These are phyloP conservation scores for Strobilomyces confusus DNA, from an alignment of 768 basidiomycete species.

Conservation along the genomic window DNA sequence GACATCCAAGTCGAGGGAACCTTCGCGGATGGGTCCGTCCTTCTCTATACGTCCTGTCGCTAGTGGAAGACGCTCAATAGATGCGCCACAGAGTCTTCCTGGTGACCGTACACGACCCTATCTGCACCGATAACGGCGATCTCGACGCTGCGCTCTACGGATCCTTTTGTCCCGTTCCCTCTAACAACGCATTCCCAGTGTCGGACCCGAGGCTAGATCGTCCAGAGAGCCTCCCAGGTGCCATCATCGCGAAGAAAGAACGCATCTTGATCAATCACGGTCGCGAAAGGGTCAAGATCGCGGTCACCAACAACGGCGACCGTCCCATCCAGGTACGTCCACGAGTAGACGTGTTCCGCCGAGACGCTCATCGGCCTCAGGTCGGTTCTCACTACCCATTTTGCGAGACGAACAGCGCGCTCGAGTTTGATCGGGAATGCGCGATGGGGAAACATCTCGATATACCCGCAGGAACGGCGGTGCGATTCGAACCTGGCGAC, in stretches of 20 bases:
- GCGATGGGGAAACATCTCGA: conserved; percentile 87
- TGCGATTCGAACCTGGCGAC: conserved; percentile 95
- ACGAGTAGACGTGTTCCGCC: not conserved
- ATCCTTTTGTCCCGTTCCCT: conserved; percentile 84
- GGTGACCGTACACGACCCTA: conserved; percentile 96
- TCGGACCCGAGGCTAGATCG: conserved; percentile 46
- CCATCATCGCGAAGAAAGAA: conserved; percentile 62
- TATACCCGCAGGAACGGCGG: conserved; percentile 91
- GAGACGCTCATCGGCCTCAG: conserved; percentile 34
- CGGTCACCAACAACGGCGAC: conserved; percentile 89
- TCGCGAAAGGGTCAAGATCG: conserved; percentile 61
- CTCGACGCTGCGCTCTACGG: conserved; percentile 87
- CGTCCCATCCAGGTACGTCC: conserved; percentile 79
- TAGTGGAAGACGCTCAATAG: not conserved
- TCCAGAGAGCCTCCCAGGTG: conserved; percentile 63
- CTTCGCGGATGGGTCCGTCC: conserved; percentile 73
- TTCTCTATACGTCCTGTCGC: not conserved
- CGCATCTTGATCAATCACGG: conserved; percentile 75
- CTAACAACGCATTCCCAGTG: conserved; percentile 59
- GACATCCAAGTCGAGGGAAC: conserved; percentile 95
- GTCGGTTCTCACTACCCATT: conserved; percentile 96
- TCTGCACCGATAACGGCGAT: conserved; percentile 79
- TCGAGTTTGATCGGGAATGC: conserved; percentile 77
- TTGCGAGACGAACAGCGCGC: conserved; percentile 77
- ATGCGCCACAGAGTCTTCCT: conserved; percentile 61